A percentile compares a stretch with the other conserved stretches of the same genome.
Conservation (phyloP, 495 filamentous ascomycete species). For the Penicillium psychrofluorescens region DNA sequence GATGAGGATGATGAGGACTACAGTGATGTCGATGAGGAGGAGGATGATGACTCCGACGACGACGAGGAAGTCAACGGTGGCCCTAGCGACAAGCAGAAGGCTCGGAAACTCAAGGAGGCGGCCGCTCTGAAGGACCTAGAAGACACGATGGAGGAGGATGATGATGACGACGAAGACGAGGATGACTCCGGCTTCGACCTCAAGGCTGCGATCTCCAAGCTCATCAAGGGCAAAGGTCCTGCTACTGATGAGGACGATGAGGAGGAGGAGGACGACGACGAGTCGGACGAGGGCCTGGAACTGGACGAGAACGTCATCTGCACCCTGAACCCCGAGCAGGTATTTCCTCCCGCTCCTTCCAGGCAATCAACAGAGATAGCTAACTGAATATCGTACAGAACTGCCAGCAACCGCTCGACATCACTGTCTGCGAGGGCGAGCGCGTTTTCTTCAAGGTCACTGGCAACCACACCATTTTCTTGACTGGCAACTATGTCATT, state of each 20-base stretch:
- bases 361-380: not conserved
- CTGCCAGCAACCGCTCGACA: conserved; percentile 92
- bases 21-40: conserved; percentile 47
- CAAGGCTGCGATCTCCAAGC: conserved; percentile 57
- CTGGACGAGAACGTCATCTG: conserved; percentile 87
- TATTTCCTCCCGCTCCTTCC: conserved; percentile 24
- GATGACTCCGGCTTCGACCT: conserved; percentile 46
- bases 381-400: conserved; percentile 45
- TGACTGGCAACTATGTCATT: conserved; percentile 92
- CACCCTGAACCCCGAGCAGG: conserved; percentile 81
- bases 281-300: conserved; percentile 57
- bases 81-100: conserved; percentile 82
- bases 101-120: conserved; percentile 69
- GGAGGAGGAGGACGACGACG: conserved; percentile 56
- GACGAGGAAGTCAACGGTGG: conserved; percentile 77
- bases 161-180: conserved; percentile 52
- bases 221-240: conserved; percentile 76
- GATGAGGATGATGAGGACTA: conserved; percentile 57
- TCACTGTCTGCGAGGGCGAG: conserved; percentile 81
- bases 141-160: conserved; percentile 53
- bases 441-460: conserved; percentile 82
- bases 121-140: conserved; percentile 62
- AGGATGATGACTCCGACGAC: conserved; percentile 57
- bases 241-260: conserved; percentile 62
- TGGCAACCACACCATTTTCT: conserved; percentile 81